Percentiles rank a stretch among this genome's conserved stretches.
phyloP scores from a whole-genome alignment of 768 basidiomycete species.

The Lactarius pseudohatsudake region DNA sequence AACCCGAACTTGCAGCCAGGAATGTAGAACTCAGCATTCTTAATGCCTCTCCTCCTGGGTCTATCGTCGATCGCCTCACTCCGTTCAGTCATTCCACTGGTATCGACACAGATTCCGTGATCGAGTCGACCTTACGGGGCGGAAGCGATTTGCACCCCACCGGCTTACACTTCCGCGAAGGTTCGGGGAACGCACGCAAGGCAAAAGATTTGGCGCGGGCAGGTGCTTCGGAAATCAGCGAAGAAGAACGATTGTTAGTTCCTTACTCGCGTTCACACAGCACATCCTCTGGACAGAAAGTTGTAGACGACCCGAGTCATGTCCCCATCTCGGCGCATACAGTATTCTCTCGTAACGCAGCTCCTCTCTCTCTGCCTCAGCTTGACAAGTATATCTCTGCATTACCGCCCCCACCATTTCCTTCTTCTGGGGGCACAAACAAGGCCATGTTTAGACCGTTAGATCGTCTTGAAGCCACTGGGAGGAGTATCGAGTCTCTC shows the following conservation, averaged over 20 bases:
- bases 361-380: slow-evolving; percentile 24
- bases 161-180: slow-evolving; percentile 28
- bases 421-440: slow-evolving; percentile 6
- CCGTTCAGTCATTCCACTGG: slow-evolving; percentile 5
- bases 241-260: slow-evolving; percentile 18
- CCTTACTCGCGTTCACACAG: slow-evolving; percentile 18
- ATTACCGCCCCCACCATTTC: slow-evolving; percentile 20
- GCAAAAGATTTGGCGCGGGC: slow-evolving; percentile 15
- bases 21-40: background rate
- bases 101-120: slow-evolving; percentile 3
- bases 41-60: background rate
- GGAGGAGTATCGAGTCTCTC: slow-evolving; percentile 55
- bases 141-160: slow-evolving; percentile 2
- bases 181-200: slow-evolving; percentile 28
- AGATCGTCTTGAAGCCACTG: slow-evolving; percentile 50
- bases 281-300: background rate
- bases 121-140: slow-evolving; percentile 5
- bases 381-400: slow-evolving; percentile 28
- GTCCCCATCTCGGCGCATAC: slow-evolving; percentile 22
- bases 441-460: slow-evolving; percentile 61
- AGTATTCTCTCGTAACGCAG: slow-evolving; percentile 23
- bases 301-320: slow-evolving; percentile 8
- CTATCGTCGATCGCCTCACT: slow-evolving; percentile 1
- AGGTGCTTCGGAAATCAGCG: background rate
- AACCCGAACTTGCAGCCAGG: background rate